Base-by-base conservation (phyloP, 306 rosid genomes). In the Corylus avellana region DNA sequence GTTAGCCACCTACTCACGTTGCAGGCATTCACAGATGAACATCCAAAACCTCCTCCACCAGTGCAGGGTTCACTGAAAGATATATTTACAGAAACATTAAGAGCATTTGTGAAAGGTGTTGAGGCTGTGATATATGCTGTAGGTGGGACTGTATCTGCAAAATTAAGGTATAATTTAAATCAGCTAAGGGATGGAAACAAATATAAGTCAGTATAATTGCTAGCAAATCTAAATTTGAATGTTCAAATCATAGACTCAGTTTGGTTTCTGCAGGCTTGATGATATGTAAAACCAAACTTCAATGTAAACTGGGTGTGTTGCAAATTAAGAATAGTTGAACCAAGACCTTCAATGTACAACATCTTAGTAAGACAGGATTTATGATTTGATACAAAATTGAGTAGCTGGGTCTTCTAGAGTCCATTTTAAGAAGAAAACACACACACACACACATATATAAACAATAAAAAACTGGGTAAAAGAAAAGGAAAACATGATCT, bases 121-220 rank as follows among this genome's bases (percentile, higher is more conserved):
- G 92, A 83, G 74, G 91, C 72, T 53, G 89, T 84, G 74, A 92
- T 80, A 87, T 78, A 14, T 70, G 98, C 98, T 55, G 97, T 94
- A 48, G 98, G 97, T n/a, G 90, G 92, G 74, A 86, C 70, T 47
- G 97, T 92, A 85, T 94, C 98, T 94, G 94, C 82, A 85, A 85
- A 80, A 66, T 3, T 35, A 10, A 61, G 18, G 78, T 22, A 76
- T 0, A 51, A 57, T 3, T 76, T 20, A 70, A 32, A 66, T 44
- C 55, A 72, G 76, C 81, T 49, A 77, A 27, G 32, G 56, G 37
- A 42, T 22, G 70, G 17, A 1, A 2, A 42, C 35, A 59, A 11
- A 17, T n/a, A 68, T 42, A 44, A 69, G 69, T 3, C 49, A 71
- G 47, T 8, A 39, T 20, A 22, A 67, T 59, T 56, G 58, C 27